phyloP scores from a whole-genome alignment of 768 basidiomycete genomes.

The Pluteus cervinus region DNA sequence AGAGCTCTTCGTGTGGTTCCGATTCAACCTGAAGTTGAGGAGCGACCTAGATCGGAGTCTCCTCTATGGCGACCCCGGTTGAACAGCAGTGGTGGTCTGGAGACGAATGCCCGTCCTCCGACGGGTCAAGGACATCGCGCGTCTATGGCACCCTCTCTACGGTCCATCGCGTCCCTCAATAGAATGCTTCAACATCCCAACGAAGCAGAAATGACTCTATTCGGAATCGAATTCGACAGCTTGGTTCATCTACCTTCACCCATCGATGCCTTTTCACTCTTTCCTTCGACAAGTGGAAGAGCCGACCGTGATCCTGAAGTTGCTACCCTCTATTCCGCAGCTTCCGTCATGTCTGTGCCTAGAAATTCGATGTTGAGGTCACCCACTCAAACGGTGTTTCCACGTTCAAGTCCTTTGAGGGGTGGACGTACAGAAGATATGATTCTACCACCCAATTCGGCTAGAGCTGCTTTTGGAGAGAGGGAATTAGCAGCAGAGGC shows the following conservation, averaged over 20 bases:
- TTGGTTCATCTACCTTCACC: conserved; percentile 66
- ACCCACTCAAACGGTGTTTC: conserved; percentile 21
- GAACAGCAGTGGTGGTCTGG: conserved; percentile 12
- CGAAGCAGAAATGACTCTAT: conserved; percentile 32
- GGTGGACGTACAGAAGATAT: conserved; percentile 32
- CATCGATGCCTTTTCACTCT: conserved; percentile 51
- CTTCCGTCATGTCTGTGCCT: conserved; percentile 69
- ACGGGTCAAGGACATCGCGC: conserved; percentile 20
- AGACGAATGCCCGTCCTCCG: conserved; percentile 22
- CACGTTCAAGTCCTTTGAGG: conserved; percentile 12
- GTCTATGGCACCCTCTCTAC: conserved; percentile 27
- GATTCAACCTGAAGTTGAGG: too few species aligned
- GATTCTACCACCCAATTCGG: conserved; percentile 27
- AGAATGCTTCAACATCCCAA: conserved; percentile 18
- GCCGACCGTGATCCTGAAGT: conserved; percentile 67
- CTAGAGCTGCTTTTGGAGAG: conserved; percentile 50
- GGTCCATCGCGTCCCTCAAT: conserved; percentile 28
- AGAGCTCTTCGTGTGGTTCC: conserved; percentile 28
- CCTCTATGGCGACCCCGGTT: conserved; percentile 2
- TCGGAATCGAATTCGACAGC: conserved; percentile 66
- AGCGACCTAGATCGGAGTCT: too few species aligned
- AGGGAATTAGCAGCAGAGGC: conserved; percentile 85
- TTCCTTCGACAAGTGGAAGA: conserved; percentile 12
- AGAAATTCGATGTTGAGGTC: conserved; percentile 21
- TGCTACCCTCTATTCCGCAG: conserved; percentile 83